phyloP scores from a whole-genome alignment of 371 early-diverging fungal genomes.

The Mortierella sp. region DNA sequence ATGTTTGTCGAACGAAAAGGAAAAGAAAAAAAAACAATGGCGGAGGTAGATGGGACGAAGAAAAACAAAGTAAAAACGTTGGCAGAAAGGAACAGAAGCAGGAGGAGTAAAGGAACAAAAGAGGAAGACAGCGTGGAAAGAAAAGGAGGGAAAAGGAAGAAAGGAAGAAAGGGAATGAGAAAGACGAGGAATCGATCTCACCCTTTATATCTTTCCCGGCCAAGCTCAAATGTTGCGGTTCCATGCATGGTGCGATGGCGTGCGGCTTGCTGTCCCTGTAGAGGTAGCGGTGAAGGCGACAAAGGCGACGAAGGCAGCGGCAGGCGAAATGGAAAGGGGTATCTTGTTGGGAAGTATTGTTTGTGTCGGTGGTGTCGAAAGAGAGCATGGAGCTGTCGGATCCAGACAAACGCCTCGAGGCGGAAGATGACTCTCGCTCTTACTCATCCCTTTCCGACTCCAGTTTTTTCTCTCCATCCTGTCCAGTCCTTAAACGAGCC shows the following conservation, averaged over 20 bases:
- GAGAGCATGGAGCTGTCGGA: background rate
- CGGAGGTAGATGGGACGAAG: background rate
- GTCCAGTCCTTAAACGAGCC: background rate
- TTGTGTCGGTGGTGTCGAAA: background rate
- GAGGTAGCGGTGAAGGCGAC: background rate
- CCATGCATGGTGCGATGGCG: background rate
- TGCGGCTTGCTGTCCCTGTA: background rate
- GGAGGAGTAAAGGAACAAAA: background rate
- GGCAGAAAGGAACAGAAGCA: background rate
- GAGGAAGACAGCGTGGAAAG: background rate
- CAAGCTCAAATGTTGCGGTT: background rate
- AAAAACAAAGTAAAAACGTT: background rate
- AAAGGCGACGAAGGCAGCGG: background rate
- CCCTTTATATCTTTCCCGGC: slow-evolving; percentile 6
- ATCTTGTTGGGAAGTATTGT: background rate
- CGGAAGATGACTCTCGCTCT: background rate
- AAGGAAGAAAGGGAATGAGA: background rate
- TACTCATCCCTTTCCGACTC: background rate
- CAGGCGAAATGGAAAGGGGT: slow-evolving; percentile 3
- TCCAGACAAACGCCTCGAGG: background rate
- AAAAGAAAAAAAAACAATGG: background rate
- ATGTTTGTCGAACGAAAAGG: background rate
- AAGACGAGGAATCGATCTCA: background rate
- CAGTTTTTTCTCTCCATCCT: background rate
- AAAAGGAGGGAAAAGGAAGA: background rate